Percentiles rank a stretch among this genome's conserved stretches.
Evolutionary conservation across 345 rosid species (phyloP).

Genomic region (Capsella bursapastoris): DNA sequence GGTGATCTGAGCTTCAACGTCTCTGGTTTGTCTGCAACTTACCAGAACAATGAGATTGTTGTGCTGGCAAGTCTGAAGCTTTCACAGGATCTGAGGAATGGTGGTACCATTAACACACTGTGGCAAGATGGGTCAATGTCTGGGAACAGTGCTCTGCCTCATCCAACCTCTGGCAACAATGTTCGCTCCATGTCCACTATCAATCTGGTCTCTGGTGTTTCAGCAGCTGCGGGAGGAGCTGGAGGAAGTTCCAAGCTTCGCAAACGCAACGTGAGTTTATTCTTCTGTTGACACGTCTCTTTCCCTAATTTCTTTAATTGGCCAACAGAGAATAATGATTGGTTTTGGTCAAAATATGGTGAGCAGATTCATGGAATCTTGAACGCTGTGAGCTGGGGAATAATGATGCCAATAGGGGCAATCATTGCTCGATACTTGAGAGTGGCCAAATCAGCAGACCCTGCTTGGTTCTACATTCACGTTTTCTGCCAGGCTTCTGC

Average conservation of each 20-base stretch:
- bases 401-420: slow-evolving; percentile 80
- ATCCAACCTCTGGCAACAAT: slow-evolving; percentile 58
- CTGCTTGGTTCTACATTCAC: slow-evolving; percentile 95
- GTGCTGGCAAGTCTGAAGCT: slow-evolving; percentile 68
- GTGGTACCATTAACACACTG: slow-evolving; percentile 58
- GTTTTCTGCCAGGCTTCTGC: slow-evolving; percentile 72
- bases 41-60: slow-evolving; percentile 60
- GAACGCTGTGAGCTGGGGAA: slow-evolving; percentile 87
- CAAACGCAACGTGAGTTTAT: slow-evolving; percentile 64
- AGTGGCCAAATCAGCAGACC: slow-evolving; percentile 72
- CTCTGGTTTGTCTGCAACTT: slow-evolving; percentile 61
- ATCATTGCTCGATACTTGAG: slow-evolving; percentile 79
- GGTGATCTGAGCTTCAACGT: slow-evolving; percentile 73
- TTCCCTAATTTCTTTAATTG: slow-evolving; percentile 41
- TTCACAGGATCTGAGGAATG: slow-evolving; percentile 34
- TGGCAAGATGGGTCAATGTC: slow-evolving; percentile 83
- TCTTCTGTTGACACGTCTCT: slow-evolving; percentile 51
- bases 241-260: slow-evolving; percentile 54
- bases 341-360: slow-evolving; percentile 13
- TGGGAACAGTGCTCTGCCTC: slow-evolving; percentile 47
- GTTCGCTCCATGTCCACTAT: slow-evolving; percentile 59
- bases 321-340: slow-evolving; percentile 27
- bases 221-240: slow-evolving; percentile 46
- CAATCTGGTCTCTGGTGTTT: slow-evolving; percentile 59
- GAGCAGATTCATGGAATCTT: slow-evolving; percentile 84